A percentile compares a stretch with the other conserved stretches of the same genome.
Conservation (phyloP, 306 rosid species). For the Erythrophleum fordii region DNA sequence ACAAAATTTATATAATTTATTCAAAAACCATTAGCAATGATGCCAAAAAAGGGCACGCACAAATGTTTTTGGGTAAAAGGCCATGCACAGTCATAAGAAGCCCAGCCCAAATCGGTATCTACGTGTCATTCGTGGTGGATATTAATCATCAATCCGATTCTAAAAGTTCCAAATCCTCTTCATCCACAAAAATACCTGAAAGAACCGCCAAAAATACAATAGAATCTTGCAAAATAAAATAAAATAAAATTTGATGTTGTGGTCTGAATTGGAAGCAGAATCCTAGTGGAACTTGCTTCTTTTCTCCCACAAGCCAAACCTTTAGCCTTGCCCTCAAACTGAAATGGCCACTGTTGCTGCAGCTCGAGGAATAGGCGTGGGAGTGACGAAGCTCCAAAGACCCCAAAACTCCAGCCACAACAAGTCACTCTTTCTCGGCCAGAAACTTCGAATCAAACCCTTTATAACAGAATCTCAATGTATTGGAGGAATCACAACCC, state of each 20-base stretch:
- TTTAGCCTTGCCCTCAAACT: not conserved
- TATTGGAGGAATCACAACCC: conserved; percentile 14
- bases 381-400: conserved; percentile 53
- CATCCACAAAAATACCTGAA: conserved; percentile 70
- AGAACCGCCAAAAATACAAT: conserved; percentile 37
- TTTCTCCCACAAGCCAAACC: conserved; percentile 33
- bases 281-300: conserved; percentile 17
- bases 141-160: conserved; percentile 44
- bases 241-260: conserved; percentile 31
- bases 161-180: conserved; percentile 26
- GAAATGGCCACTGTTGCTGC: conserved; percentile 62
- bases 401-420: conserved; percentile 52
- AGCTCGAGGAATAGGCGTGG: conserved; percentile 63
- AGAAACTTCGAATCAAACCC: conserved; percentile 51
- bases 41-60: no score
- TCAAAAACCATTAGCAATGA: no score
- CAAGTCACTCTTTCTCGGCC: conserved; percentile 68
- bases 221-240: not conserved
- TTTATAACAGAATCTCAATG: conserved; percentile 6
- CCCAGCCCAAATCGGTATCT: not conserved
- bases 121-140: conserved; percentile 53
- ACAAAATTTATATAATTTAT: no score
- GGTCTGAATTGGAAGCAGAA: conserved; percentile 50
- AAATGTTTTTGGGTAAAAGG: not conserved
- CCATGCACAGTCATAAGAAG: not conserved